phyloP scores from a whole-genome alignment of 164 flowering plant species.

The Dillenia turbinata region DNA sequence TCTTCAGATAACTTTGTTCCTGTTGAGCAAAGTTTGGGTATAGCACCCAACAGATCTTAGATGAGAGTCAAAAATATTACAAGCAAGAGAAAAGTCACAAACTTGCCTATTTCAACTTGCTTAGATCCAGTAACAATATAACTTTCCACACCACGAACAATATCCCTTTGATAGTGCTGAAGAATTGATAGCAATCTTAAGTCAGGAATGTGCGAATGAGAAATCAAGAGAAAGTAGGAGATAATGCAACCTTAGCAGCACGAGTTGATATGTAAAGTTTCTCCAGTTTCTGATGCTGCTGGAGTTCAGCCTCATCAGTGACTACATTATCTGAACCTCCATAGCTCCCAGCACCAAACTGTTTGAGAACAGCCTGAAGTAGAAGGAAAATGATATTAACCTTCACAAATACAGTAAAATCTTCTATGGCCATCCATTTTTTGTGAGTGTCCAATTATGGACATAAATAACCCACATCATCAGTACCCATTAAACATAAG shows the following conservation, averaged over 20 bases:
- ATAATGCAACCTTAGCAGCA: slow-evolving; percentile 69
- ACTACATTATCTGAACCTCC: slow-evolving; percentile 59
- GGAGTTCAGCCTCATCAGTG: slow-evolving; percentile 62
- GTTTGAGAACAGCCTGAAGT: slow-evolving; percentile 76
- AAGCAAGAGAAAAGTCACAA: slow-evolving; percentile 8
- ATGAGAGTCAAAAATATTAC: neutral
- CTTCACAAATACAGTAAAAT: too few species aligned
- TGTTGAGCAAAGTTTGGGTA: slow-evolving; percentile 15
- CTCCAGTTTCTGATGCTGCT: slow-evolving; percentile 81
- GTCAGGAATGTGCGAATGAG: neutral
- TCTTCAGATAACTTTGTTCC: slow-evolving; percentile 89
- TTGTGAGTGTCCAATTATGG: too few species aligned
- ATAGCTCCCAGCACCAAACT: slow-evolving; percentile 71
- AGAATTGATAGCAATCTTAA: slow-evolving; percentile 4
- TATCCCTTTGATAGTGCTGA: slow-evolving; percentile 92
- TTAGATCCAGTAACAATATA: slow-evolving; percentile 82
- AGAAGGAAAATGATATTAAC: neutral
- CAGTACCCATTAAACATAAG: too few species aligned
- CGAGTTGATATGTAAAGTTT: slow-evolving; percentile 88
- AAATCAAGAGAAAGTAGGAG: neutral
- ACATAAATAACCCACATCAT: too few species aligned
- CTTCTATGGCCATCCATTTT: too few species aligned
- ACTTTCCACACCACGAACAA: slow-evolving; percentile 90
- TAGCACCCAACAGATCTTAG: neutral
- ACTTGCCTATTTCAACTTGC: slow-evolving; percentile 84